Base-by-base conservation (phyloP, 306 rosid genomes). In the Vicia faba region DNA sequence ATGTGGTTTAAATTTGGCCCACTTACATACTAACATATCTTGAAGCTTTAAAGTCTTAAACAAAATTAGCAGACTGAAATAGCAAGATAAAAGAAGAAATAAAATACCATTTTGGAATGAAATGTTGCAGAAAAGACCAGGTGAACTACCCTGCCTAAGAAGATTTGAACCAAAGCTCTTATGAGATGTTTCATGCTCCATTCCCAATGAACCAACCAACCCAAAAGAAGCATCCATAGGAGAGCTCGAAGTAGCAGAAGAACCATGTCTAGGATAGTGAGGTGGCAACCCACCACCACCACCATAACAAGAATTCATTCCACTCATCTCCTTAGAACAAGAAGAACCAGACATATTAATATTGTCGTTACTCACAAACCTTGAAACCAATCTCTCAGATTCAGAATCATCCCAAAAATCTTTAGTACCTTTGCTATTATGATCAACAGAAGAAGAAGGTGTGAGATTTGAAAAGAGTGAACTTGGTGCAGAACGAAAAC, bases 401-500 rank as follows among this genome's bases (percentile, higher is more conserved):
- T 51, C 58, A 51, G 58, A 51, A 51, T 11, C 58, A 51, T 51
- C 58, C 58, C 58, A 51, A 20, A 51, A 51, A 20, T 51, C 7
- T 20, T 51, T 51, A 51, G 31, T 20, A 20, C 13, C 31, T 51
- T 51, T 20, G 23, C 2, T 20, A 20, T 20, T 51, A 51, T 11
- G 4, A 20, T 50, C 58, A 51, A 1, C n/a, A 28, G 16, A 13
- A 55, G 33, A 53, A 54, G 61, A 28, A 56, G 62, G 40, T 3
- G 72, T 40, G 75, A 74, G 80, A 78, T 85, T 81, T 0, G 81
- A 20, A 13, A 86, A 36, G 51, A 89, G 65, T 5, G 91, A 84
- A 68, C 73, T 78, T 6, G 98, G 96, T 18, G 96, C 96, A 45
- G 98, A 92, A 53, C 98, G 93, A 66, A 85, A 87, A 43, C 96